Conservation (phyloP, 202 grass and related monocot species). For the Hordeum pubiflorum region DNA sequence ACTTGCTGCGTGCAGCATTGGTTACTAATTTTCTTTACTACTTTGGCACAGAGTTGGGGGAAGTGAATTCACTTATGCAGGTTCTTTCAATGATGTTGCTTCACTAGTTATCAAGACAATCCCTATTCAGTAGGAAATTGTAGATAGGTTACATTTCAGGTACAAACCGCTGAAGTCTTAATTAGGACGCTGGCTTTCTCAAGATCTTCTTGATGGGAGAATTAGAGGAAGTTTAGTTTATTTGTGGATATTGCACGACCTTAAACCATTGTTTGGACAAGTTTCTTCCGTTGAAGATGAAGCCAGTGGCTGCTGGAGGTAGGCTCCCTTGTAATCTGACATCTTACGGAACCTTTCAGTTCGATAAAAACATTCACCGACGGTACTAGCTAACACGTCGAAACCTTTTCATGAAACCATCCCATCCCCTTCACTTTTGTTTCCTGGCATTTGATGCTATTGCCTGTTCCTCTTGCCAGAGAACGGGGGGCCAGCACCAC, state of each 20-base stretch:
- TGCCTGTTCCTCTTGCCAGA: slow-evolving; percentile 70
- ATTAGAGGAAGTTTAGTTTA: slow-evolving; percentile 21
- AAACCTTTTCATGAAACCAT: slow-evolving; percentile 25
- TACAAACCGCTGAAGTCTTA: slow-evolving; percentile 17
- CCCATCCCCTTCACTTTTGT: background rate
- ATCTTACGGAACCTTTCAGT: slow-evolving; percentile 26
- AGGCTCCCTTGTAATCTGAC: slow-evolving; percentile 48
- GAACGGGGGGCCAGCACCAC: slow-evolving; percentile 33
- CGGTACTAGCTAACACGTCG: background rate
- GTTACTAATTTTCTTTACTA: slow-evolving; percentile 15
- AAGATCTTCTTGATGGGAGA: slow-evolving; percentile 14
- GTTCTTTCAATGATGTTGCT: background rate
- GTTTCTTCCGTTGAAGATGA: slow-evolving; percentile 50
- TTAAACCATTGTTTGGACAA: slow-evolving; percentile 14
- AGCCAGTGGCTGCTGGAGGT: slow-evolving; percentile 48
- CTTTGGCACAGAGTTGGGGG: slow-evolving; percentile 1
- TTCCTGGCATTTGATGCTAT: slow-evolving; percentile 67
- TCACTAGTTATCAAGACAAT: background rate
- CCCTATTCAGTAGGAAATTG: slow-evolving; percentile 2
- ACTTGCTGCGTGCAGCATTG: background rate
- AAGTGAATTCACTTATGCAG: slow-evolving; percentile 29
- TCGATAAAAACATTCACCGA: background rate
- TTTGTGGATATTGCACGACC: background rate
- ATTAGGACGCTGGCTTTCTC: slow-evolving; percentile 16
- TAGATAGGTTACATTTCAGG: slow-evolving; percentile 43